Conservation (phyloP, 192 early-diverging fungal species). For the Rhizoclosmatium sp. region DNA sequence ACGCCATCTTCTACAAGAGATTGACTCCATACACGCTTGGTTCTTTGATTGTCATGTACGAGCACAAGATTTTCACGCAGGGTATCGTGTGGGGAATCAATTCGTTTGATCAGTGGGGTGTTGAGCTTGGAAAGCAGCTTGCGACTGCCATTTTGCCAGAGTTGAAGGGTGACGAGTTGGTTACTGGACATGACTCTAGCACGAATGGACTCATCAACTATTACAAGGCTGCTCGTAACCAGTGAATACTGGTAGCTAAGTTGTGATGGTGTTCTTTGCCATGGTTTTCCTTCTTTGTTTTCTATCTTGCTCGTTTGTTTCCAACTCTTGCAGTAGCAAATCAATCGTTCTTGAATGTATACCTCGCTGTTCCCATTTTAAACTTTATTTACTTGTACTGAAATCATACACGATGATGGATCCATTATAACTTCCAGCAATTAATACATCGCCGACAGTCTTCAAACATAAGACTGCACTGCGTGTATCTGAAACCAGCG, state of each 20-base stretch:
- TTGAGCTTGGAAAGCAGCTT: slow-evolving; percentile 98
- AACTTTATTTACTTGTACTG: slow-evolving; percentile 10
- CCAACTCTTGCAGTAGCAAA: neutral
- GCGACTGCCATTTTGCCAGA: slow-evolving; percentile 97
- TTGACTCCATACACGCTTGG: slow-evolving; percentile 91
- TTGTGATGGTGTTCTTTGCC: neutral
- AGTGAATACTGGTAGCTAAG: neutral
- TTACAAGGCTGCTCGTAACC: slow-evolving; percentile 63
- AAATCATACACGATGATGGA: slow-evolving; percentile 30
- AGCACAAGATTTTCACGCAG: slow-evolving; percentile 99
- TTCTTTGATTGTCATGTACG: slow-evolving; percentile 94
- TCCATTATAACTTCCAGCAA: slow-evolving; percentile 33
- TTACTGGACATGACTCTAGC: slow-evolving; percentile 85
- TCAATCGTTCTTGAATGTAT: neutral
- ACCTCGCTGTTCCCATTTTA: neutral
- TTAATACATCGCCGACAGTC: neutral
- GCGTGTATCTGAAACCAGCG: slow-evolving; percentile 3
- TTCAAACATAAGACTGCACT: slow-evolving; percentile 35
- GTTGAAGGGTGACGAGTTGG: slow-evolving; percentile 65
- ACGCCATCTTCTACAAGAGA: slow-evolving; percentile 93
- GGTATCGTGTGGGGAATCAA: slow-evolving; percentile 98
- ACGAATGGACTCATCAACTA: slow-evolving; percentile 98
- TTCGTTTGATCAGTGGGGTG: slow-evolving; percentile 88
- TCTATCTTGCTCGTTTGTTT: neutral
- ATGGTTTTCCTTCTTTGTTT: neutral